Conservation (phyloP, 495 filamentous ascomycete genomes). For the Daldinia grandis region DNA sequence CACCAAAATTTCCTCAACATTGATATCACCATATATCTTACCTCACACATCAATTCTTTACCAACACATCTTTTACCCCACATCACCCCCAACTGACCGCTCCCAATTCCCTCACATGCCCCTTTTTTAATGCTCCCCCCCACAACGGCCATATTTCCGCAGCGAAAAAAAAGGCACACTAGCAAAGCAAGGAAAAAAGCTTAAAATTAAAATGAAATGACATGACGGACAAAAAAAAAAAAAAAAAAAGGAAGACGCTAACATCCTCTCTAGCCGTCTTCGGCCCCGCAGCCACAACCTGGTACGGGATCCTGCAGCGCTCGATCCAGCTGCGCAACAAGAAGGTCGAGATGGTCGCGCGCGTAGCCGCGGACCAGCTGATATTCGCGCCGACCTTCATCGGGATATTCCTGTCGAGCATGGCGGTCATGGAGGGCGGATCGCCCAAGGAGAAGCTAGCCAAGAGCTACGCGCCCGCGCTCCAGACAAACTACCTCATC, state of each 20-base stretch:
- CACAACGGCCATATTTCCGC: background rate
- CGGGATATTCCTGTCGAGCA: conserved; percentile 80
- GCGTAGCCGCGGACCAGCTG: conserved; percentile 85
- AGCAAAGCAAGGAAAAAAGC: background rate
- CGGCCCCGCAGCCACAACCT: conserved; percentile 87
- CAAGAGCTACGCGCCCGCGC: conserved; percentile 69
- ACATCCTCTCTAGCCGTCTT: conserved; percentile 72
- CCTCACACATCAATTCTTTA: background rate
- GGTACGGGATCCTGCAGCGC: conserved; percentile 79
- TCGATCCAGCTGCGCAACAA: conserved; percentile 69
- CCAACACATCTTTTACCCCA: conserved; percentile 20
- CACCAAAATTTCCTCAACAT: conserved; percentile 13
- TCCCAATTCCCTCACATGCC: conserved; percentile 22
- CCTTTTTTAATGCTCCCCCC: background rate
- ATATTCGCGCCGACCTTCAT: conserved; percentile 86
- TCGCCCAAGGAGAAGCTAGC: conserved; percentile 74
- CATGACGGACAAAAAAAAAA: background rate
- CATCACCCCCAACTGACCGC: conserved; percentile 17
- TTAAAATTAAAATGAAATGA: background rate
- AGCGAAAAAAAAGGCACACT: background rate
- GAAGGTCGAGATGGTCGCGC: conserved; percentile 77
- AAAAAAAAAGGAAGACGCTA: conserved; percentile 12
- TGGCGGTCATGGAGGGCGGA: conserved; percentile 87
- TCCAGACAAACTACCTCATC: conserved; percentile 87
- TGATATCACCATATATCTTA: conserved; percentile 21